Percentiles rank a stretch among this genome's conserved stretches.
These are phyloP conservation scores for Uronychia setigera DNA, from an alignment of 73 alveolate genomes.

Conservation along the genomic window DNA sequence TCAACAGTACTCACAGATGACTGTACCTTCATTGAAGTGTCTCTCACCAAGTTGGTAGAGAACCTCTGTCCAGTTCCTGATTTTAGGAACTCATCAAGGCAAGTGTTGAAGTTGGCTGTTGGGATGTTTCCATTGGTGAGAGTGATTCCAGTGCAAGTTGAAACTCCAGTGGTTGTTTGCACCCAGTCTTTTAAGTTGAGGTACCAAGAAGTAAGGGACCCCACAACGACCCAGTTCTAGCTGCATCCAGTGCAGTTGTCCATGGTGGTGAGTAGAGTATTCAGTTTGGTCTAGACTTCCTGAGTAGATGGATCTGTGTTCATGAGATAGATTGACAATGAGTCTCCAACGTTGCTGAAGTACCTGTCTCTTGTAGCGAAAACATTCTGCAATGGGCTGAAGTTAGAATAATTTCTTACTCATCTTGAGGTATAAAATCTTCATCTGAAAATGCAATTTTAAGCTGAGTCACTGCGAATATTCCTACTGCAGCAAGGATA, in stretches of 20 bases:
- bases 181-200: neutral
- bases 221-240: neutral
- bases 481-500: neutral
- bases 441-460: neutral
- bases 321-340: neutral
- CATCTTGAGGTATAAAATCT: neutral
- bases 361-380: neutral
- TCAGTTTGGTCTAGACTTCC: neutral
- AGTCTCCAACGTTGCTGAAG: neutral
- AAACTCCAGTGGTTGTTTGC: neutral
- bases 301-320: neutral
- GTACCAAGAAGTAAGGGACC: constrained; percentile 2
- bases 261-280: neutral
- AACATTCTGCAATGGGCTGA: neutral
- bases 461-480: neutral
- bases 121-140: constrained; percentile 2
- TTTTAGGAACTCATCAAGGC: constrained; percentile 4
- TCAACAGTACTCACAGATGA: neutral
- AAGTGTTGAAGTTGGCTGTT: neutral
- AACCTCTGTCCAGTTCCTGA: neutral
- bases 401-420: neutral
- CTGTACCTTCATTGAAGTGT: neutral
- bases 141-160: neutral
- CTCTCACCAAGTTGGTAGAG: neutral
- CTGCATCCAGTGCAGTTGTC: neutral